Evolutionary conservation across 2,329 filamentous ascomycete genomes (phyloP).

Genomic region (Pestalotiopsis sp.): DNA sequence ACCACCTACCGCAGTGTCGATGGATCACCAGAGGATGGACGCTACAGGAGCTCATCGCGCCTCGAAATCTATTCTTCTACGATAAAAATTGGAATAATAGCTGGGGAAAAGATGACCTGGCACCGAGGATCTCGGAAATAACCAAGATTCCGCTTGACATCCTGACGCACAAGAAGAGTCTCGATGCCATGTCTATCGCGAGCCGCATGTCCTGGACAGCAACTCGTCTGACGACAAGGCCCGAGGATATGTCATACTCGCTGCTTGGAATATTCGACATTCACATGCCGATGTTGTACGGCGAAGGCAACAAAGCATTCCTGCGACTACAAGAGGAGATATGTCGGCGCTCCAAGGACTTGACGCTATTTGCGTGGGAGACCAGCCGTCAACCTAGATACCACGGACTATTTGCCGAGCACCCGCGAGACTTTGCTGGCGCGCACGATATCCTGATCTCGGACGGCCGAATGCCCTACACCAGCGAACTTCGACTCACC

Average conservation of each 20-base stretch:
- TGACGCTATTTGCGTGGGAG: constrained; percentile 8
- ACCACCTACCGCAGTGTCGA: background rate
- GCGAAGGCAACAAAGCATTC: constrained; percentile 24
- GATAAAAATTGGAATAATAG: constrained; percentile 15
- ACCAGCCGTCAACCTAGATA: background rate
- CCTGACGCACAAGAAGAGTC: constrained; percentile 1
- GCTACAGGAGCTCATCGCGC: constrained; percentile 24
- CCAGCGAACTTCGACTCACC: background rate
- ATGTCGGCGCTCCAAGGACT: constrained; percentile 10
- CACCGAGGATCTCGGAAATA: constrained; percentile 10
- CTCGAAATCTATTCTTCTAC: constrained; percentile 16
- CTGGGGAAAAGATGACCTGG: constrained; percentile 10
- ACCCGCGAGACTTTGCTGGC: background rate
- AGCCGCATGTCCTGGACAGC: constrained; percentile 32
- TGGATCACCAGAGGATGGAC: constrained; percentile 22
- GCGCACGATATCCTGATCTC: background rate
- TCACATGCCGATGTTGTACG: no score
- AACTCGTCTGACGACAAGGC: constrained; percentile 21
- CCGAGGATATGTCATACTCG: constrained; percentile 30
- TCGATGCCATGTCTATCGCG: constrained; percentile 18
- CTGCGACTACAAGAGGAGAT: constrained; percentile 28
- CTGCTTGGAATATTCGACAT: constrained; percentile 31
- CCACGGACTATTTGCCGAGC: constrained; percentile 1
- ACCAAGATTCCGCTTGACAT: constrained; percentile 14
- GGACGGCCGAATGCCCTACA: background rate